A percentile compares a stretch with the other conserved stretches of the same genome.
Conservation (phyloP, 2,329 filamentous ascomycete species). For the Botrytis tulipae region DNA sequence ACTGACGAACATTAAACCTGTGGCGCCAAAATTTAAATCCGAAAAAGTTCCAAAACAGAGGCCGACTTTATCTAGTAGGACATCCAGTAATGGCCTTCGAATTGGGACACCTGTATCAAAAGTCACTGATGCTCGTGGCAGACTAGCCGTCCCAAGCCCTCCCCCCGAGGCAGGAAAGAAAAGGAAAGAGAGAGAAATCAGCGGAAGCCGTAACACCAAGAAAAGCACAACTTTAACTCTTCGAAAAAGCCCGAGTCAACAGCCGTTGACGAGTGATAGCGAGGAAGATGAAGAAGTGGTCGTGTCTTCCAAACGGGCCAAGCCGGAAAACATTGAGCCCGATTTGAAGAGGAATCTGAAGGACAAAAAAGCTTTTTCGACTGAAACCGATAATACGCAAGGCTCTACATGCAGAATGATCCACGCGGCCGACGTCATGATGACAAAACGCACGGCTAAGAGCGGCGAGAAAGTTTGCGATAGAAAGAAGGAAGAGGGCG, state of each 20-base stretch:
- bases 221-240: background rate
- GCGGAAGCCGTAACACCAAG: background rate
- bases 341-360: slow-evolving; percentile 35
- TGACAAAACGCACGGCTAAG: slow-evolving; percentile 49
- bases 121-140: background rate
- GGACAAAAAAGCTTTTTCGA: slow-evolving; percentile 32
- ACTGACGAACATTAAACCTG: background rate
- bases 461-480: slow-evolving; percentile 47
- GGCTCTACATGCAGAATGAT: slow-evolving; percentile 44
- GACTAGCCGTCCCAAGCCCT: slow-evolving; percentile 3
- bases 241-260: slow-evolving; percentile 13
- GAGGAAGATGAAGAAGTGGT: slow-evolving; percentile 10
- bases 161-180: slow-evolving; percentile 3
- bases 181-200: slow-evolving; percentile 16
- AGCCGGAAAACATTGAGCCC: slow-evolving; percentile 21
- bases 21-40: background rate
- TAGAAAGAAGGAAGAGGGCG: slow-evolving; percentile 42
- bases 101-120: background rate
- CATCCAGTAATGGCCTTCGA: background rate
- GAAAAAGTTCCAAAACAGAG: slow-evolving; percentile 13
- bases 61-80: background rate
- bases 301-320: slow-evolving; percentile 24
- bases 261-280: slow-evolving; percentile 17
- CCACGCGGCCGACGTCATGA: slow-evolving; percentile 56
- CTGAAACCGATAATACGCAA: slow-evolving; percentile 27